A percentile compares a stretch with the other conserved stretches of the same genome.
These are phyloP conservation scores for Iberis amara DNA, from an alignment of 441 rosid genomes.

Conservation along the genomic window DNA sequence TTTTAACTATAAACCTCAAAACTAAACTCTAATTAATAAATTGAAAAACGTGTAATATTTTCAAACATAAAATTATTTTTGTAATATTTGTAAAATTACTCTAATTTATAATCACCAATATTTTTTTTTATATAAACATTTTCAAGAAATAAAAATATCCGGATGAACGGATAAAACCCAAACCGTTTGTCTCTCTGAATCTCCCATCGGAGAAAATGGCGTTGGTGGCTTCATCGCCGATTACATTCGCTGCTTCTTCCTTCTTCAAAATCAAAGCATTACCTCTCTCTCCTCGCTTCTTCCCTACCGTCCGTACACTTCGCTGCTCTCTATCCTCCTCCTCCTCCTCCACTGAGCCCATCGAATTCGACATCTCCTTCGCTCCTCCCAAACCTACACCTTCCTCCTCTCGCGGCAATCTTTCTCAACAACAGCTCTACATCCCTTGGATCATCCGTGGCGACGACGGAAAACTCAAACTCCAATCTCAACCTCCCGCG, in stretches of 20 bases:
- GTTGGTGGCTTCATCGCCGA: slow-evolving; percentile 31
- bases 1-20: too few species aligned
- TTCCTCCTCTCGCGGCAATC: slow-evolving; percentile 18
- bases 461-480: slow-evolving; percentile 69
- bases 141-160: too few species aligned
- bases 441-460: slow-evolving; percentile 91
- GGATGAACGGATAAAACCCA: neutral
- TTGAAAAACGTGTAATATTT: too few species aligned
- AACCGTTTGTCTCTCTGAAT: neutral
- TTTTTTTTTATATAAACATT: too few species aligned
- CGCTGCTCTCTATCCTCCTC: slow-evolving; percentile 39
- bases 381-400: slow-evolving; percentile 65
- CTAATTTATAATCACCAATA: too few species aligned
- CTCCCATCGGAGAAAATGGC: slow-evolving; percentile 32
- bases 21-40: too few species aligned
- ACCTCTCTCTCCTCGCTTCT: slow-evolving; percentile 30
- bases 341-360: slow-evolving; percentile 43
- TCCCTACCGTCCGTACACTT: slow-evolving; percentile 34
- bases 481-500: slow-evolving; percentile 68
- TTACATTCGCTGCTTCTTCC: slow-evolving; percentile 32
- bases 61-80: too few species aligned
- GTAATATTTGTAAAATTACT: too few species aligned
- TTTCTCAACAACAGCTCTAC: slow-evolving; percentile 39
- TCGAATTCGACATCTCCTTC: slow-evolving; percentile 69
- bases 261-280: slow-evolving; percentile 34